Percentiles rank a stretch among this genome's conserved stretches.
Evolutionary conservation across 2,329 filamentous ascomycete genomes (phyloP).

Genomic region (Bisporella sp.): DNA sequence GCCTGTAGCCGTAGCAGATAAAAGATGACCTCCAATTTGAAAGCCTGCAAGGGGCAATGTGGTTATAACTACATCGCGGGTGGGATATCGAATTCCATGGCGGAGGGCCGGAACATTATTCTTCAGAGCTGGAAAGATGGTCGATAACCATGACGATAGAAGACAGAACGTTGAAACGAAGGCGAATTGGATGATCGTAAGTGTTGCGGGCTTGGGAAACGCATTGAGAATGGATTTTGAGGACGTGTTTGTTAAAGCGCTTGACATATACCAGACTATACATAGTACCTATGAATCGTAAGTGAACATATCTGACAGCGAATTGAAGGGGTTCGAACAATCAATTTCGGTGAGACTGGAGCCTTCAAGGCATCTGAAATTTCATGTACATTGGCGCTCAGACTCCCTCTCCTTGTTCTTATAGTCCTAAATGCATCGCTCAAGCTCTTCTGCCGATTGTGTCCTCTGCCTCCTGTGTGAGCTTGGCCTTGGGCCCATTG

Average conservation of each 20-base stretch:
- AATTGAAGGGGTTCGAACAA: constrained; percentile 51
- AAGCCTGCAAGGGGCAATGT: constrained; percentile 90
- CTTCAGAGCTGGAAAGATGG: constrained; percentile 63
- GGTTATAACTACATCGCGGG: constrained; percentile 72
- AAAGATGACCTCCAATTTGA: constrained; percentile 86
- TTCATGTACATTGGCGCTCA: constrained; percentile 89
- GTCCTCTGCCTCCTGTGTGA: constrained; percentile 35
- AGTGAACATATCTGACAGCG: background rate
- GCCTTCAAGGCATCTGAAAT: constrained; percentile 86
- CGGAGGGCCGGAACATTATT: constrained; percentile 70
- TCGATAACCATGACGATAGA: constrained; percentile 68
- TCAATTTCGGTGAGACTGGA: constrained; percentile 78
- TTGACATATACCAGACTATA: constrained; percentile 89
- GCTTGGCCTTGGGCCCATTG: constrained; percentile 17
- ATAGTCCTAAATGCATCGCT: constrained; percentile 83
- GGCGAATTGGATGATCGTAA: constrained; percentile 88
- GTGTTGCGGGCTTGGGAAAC: constrained; percentile 81
- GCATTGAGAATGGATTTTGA: constrained; percentile 95
- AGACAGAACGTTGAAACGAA: constrained; percentile 89
- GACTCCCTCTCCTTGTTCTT: constrained; percentile 71
- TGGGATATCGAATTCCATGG: constrained; percentile 76
- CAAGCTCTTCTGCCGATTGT: constrained; percentile 77
- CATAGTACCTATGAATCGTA: constrained; percentile 61
- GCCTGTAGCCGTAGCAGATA: constrained; percentile 88
- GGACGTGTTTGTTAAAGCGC: constrained; percentile 92